Conservation (phyloP, 2,329 filamentous ascomycete genomes). For the Hymenoscyphus fraxineus region DNA sequence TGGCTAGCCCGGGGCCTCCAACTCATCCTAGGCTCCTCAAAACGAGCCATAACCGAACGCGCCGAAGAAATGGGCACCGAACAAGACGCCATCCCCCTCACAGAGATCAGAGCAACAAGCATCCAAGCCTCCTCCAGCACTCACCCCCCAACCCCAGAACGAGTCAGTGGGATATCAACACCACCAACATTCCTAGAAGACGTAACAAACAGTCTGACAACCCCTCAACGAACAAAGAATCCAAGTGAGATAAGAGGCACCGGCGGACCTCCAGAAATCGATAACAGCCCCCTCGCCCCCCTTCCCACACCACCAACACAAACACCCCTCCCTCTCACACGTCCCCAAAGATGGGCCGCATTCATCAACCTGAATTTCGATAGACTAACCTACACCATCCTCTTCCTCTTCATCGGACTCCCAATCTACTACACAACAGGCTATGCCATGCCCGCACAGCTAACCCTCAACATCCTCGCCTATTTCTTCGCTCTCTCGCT, state of each 20-base stretch:
- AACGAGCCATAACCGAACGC: constrained; percentile 48
- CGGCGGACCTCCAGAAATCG: constrained; percentile 28
- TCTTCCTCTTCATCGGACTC: constrained; percentile 50
- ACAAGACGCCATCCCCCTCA: constrained; percentile 47
- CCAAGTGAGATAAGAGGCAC: constrained; percentile 29
- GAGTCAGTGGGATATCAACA: constrained; percentile 7
- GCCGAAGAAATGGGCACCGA: constrained; percentile 48
- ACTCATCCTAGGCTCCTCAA: constrained; percentile 47
- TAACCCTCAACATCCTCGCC: constrained; percentile 47
- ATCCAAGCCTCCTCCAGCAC: constrained; percentile 21
- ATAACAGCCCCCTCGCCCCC: constrained; percentile 8
- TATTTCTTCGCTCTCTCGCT: constrained; percentile 50
- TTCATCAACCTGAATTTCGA: constrained; percentile 45
- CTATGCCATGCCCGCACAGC: constrained; percentile 46
- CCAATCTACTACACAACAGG: constrained; percentile 51
- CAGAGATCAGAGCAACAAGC: constrained; percentile 23
- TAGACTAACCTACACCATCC: constrained; percentile 39
- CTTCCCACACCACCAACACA: constrained; percentile 35
- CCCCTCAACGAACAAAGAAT: constrained; percentile 30
- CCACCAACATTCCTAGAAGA: constrained; percentile 9
- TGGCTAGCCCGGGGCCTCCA: constrained; percentile 54
- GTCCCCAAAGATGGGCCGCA: constrained; percentile 49
- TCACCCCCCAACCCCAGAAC: constrained; percentile 11
- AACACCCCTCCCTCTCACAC: constrained; percentile 41
- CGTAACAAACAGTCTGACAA: constrained; percentile 19